Evolutionary conservation across 1,139 yeast species (phyloP), one percentile per base, ranked within the genome.

Genomic region (Hyphopichia khmerensis): DNA sequence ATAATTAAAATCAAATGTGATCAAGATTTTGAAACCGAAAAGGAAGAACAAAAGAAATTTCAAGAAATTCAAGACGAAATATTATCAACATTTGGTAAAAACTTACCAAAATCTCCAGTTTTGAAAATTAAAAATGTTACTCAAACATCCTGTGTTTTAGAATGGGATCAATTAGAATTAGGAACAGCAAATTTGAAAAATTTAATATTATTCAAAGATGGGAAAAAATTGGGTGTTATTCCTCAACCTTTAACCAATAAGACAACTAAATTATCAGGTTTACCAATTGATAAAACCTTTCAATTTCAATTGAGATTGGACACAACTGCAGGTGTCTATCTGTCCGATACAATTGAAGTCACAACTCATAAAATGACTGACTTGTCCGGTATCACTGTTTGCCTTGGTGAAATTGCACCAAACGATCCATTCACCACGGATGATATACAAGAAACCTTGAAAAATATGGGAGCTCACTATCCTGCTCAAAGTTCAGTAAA

Each of bases 341-440:
- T 72, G 59, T 87, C 96, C 6, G 85, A 89, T 35, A 67, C 69
- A 29, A 64, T 93, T 33, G 79, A 77, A 42, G 81, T 91, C 11
- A 84, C 79, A 45, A 93, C 99, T 7, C 98, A 91, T 62, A 91
- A 90, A 60, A 91, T 93, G 97, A 91, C 97, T 0, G 97, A 93
- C 62, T 74, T 95, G 54, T 79, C 90, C 1, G 99, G 99, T 46
- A 89, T 93, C 46, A 89, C 95, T 1, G 87, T 89, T 3, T 93
- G 99, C 62, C 64, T 90, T 42, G 98, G 99, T 24, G 87, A 87
- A 40, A 74, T 93, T 43, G 81, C 79, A 41, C 72, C 82, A 15
- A 70, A 77, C 46, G 87, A 82, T 43, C 77, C 72, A 16, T 80
- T 87, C 43, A 68, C 80, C 1, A 63, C 65, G 16, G 75, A 72